Evolutionary conservation across 2,329 filamentous ascomycete species (phyloP).

Genomic region (Dactylonectria macrodidyma): DNA sequence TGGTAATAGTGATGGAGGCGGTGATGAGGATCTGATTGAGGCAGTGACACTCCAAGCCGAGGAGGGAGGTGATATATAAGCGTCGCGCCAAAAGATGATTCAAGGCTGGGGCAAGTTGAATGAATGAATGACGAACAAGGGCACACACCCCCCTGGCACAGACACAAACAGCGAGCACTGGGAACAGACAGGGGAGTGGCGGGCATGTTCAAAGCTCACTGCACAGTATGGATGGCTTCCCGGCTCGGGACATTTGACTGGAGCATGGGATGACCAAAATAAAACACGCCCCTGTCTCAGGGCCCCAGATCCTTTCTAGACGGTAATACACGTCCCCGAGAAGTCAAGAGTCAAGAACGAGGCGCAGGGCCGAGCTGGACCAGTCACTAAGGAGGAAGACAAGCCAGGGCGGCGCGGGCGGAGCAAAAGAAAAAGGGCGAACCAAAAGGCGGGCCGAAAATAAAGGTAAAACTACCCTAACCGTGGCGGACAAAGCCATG

Average conservation of each 20-base stretch:
- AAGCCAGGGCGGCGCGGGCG: too few species aligned
- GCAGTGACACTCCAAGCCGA: conserved; percentile 14
- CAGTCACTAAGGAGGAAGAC: background rate
- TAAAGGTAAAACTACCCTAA: conserved; percentile 1
- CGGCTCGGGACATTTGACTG: background rate
- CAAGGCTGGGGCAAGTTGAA: conserved; percentile 6
- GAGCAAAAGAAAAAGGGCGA: background rate
- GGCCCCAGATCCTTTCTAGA: background rate
- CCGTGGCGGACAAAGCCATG: background rate
- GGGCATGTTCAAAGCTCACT: background rate
- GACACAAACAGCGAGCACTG: background rate
- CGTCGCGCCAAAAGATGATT: conserved; percentile 29
- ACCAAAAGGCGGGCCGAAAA: conserved; percentile 4
- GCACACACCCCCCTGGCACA: background rate
- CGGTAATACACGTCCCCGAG: background rate
- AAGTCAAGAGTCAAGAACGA: background rate
- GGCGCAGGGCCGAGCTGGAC: background rate
- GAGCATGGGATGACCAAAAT: conserved; percentile 1
- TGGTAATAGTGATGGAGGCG: background rate
- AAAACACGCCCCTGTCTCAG: conserved; percentile 4
- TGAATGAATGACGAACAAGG: background rate
- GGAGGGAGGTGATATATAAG: conserved; percentile 19
- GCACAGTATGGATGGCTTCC: background rate
- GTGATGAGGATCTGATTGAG: conserved; percentile 18
- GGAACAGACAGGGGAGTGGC: too few species aligned